These are phyloP conservation scores for Trypanosoma avium DNA, from an alignment of 208 protist genomes.

Conservation along the genomic window DNA sequence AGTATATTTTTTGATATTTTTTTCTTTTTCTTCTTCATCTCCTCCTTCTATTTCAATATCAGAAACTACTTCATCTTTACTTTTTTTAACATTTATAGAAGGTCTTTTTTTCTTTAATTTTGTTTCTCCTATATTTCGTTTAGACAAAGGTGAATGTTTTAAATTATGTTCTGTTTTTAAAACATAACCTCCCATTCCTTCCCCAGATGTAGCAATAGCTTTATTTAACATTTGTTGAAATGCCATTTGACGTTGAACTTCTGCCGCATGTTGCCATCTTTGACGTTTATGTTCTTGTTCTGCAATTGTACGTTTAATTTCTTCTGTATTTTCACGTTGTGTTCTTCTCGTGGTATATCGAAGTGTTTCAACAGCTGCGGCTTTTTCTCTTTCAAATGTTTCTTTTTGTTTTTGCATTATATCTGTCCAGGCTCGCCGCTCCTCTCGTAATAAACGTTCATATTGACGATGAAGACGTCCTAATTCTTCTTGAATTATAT, in stretches of 20 bases:
- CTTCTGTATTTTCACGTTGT: slow-evolving; percentile 24
- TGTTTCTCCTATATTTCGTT: no score
- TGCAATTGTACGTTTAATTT: slow-evolving; percentile 32
- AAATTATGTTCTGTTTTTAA: not conserved
- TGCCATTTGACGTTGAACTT: slow-evolving; percentile 41
- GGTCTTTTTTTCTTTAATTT: not conserved
- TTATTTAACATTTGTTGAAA: slow-evolving; percentile 30
- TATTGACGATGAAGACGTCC: slow-evolving; percentile 48
- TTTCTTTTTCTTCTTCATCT: not conserved
- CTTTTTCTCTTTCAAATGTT: slow-evolving; percentile 31
- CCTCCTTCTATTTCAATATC: not conserved
- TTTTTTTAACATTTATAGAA: not conserved
- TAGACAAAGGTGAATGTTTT: no score
- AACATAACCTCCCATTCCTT: no score
- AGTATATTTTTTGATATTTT: not conserved
- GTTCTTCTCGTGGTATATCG: not conserved
- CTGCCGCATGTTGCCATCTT: slow-evolving; percentile 41
- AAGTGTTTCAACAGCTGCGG: slow-evolving; percentile 6
- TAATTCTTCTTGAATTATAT: slow-evolving; percentile 55
- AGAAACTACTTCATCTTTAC: no score
- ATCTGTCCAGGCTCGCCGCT: slow-evolving; percentile 58
- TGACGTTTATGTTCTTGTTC: slow-evolving; percentile 43
- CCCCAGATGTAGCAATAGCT: not conserved
- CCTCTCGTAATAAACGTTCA: slow-evolving; percentile 48
- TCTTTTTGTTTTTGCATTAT: slow-evolving; percentile 59